Conservation (phyloP, 305 asterid genomes). For the Rubia tinctorum region DNA sequence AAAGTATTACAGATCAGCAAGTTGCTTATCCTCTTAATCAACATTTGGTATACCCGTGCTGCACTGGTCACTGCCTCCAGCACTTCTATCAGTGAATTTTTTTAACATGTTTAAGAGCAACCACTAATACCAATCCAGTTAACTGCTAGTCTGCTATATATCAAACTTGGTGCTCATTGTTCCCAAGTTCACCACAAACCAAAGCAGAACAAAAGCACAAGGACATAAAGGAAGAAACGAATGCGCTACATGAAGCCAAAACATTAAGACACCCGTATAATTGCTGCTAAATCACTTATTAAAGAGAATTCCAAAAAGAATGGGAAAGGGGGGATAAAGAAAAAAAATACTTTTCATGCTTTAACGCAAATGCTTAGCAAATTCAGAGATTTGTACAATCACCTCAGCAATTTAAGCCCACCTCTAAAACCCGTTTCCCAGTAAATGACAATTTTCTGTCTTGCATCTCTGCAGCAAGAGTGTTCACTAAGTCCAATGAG, state of each 20-base stretch:
- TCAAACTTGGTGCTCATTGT: not conserved
- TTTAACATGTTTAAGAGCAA: not conserved
- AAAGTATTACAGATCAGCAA: not conserved
- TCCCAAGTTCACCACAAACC: not conserved
- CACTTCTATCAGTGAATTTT: not conserved
- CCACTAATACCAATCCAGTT: not conserved
- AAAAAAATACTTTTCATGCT: not conserved
- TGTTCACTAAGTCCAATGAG: constrained; percentile 71
- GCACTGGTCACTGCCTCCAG: not conserved
- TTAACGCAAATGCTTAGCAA: not conserved
- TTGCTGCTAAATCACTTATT: not conserved
- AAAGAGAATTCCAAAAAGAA: not conserved
- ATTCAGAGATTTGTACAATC: constrained; percentile 27
- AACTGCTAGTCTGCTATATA: not conserved
- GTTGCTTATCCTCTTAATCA: not conserved
- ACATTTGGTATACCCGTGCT: not conserved
- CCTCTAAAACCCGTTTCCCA: constrained; percentile 89
- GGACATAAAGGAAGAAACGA: not conserved
- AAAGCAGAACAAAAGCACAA: not conserved
- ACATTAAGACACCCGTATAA: not conserved
- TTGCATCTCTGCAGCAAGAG: constrained; percentile 57
- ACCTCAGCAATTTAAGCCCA: constrained; percentile 31
- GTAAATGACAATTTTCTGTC: constrained; percentile 46
- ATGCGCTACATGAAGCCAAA: not conserved
- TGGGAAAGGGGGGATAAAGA: not conserved